Base-by-base conservation (phyloP, 2,329 filamentous ascomycete genomes). In the Penicillium sp. region DNA sequence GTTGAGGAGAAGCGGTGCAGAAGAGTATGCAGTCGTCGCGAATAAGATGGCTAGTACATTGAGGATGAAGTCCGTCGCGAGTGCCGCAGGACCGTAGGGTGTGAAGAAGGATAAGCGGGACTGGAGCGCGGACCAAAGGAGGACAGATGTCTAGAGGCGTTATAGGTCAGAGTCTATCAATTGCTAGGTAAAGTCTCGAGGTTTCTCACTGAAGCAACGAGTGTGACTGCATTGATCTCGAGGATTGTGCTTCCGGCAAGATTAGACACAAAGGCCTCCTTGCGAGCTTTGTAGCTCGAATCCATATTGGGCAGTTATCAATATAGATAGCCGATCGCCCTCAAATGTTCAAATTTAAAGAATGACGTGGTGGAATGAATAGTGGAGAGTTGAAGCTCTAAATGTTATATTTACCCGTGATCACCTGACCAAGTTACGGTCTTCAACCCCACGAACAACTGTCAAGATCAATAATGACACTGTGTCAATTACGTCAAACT, bases 201-300 rank as follows among this genome's bases (percentile, higher is more conserved):
- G 31, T 21, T 27, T 62, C 85, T 71, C 84, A 97, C 94, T 71
- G 93, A 88, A 71, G 91, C 91, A 63, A 96, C 88, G 49, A 90
- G 84, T 48, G 90, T 91, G 66, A 97, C 90, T 67, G 85, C 84
- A 73, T 93, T 93, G 78, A 99, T 93, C 74, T 99, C 94, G 66
- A 83, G 79, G 60, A 96, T 87, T 33, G 86, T 84, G 58, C 94
- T 91, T 41, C 94, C 94, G 7, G 89, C 87, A 31, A 96, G 85
- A 73, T 92, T 90, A 54, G 93, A 96, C 70, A 99, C 94, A 74
- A 96, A 96, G 71, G 91, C 91, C 81, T 96, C 93, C 80, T 99
- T 99, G 66, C 89, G 83, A 69, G 89, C 85, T 78, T 97, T 99
- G 81, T 97, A 96, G 76, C 83, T 88, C 53, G 71, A 64, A 43